A percentile compares a stretch with the other conserved stretches of the same genome.
Conservation (phyloP, 345 rosid species). For the Pistacia atlantica region DNA sequence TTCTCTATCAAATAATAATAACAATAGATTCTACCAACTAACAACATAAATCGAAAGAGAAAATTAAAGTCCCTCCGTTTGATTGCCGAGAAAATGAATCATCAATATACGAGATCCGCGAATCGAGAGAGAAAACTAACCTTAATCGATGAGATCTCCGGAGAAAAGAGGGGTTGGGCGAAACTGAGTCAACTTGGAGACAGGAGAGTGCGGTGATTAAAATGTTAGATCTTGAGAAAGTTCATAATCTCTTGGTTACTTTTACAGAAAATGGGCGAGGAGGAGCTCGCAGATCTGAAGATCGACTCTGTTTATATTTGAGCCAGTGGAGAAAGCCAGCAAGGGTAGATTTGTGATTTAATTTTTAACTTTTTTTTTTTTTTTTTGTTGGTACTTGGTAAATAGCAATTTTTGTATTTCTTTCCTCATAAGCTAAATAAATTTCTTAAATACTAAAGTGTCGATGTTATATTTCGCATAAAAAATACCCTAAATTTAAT, state of each 20-base stretch:
- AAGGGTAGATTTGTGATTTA: conserved; percentile 12
- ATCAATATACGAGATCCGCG: conserved; percentile 9
- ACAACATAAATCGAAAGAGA: not conserved
- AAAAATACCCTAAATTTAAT: no score
- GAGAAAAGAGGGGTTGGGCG: not conserved
- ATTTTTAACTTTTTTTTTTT: not conserved
- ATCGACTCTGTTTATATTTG: not conserved
- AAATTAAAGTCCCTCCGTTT: not conserved
- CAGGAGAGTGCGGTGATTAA: conserved; percentile 1
- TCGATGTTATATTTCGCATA: no score
- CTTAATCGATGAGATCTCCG: conserved; percentile 29
- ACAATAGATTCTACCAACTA: no score
- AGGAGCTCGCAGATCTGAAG: conserved; percentile 20
- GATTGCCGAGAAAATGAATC: conserved; percentile 3
- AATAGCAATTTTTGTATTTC: not conserved
- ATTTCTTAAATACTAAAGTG: no score
- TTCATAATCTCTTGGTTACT: not conserved
- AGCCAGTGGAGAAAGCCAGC: not conserved
- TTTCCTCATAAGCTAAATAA: no score
- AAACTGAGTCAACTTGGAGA: conserved; percentile 22
- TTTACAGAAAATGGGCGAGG: not conserved
- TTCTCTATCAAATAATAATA: not conserved
- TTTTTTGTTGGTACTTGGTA: not conserved
- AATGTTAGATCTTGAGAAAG: conserved; percentile 23
- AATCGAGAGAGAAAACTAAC: conserved; percentile 24